These are phyloP conservation scores for Elsinoe arachidis DNA, from an alignment of 2,329 filamentous ascomycete species.

Conservation along the genomic window DNA sequence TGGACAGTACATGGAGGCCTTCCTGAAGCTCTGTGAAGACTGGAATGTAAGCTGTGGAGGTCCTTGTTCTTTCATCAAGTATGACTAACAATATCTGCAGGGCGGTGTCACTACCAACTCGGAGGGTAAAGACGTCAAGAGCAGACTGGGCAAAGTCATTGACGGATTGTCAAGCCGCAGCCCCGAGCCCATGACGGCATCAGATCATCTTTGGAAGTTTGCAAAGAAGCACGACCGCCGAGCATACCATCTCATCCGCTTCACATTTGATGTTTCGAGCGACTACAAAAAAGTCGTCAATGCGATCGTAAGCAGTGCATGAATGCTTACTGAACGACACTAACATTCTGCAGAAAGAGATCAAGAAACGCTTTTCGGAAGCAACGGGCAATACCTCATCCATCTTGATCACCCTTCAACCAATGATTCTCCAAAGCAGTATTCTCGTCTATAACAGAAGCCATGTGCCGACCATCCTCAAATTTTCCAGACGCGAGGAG, in stretches of 20 bases:
- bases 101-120: constrained; percentile 65
- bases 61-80: too few relatives aligned
- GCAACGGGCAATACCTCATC: constrained; percentile 49
- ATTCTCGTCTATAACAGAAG: constrained; percentile 89
- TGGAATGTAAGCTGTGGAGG: constrained; percentile 49
- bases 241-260: constrained; percentile 80
- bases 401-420: constrained; percentile 69
- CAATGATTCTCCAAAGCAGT: constrained; percentile 74
- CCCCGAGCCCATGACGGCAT: constrained; percentile 64
- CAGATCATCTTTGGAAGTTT: constrained; percentile 77
- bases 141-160: constrained; percentile 63
- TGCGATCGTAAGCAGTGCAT: constrained; percentile 48
- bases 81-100: not conserved
- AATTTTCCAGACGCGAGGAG: constrained; percentile 75
- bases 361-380: constrained; percentile 70
- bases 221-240: constrained; percentile 85
- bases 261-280: constrained; percentile 72
- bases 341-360: constrained; percentile 52
- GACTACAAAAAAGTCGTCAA: constrained; percentile 88
- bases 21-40: constrained; percentile 74
- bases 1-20: constrained; percentile 63
- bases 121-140: constrained; percentile 58
- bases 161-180: constrained; percentile 65
- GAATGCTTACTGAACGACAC: not conserved
- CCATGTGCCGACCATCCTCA: constrained; percentile 83